Evolutionary conservation across 2,329 filamentous ascomycete species (phyloP).

Genomic region (Penicillium sp.): DNA sequence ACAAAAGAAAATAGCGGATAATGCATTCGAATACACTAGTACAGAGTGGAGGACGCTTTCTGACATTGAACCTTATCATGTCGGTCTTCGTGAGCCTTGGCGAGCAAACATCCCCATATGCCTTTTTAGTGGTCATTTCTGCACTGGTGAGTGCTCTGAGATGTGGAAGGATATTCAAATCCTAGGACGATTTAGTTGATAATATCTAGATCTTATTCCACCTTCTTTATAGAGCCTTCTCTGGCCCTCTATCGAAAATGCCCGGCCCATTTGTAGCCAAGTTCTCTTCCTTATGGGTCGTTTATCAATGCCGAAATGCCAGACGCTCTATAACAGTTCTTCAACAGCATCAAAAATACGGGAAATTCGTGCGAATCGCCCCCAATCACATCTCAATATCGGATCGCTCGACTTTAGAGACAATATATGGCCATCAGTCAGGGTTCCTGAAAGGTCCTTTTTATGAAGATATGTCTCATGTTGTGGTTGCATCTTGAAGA

Average conservation of each 20-base stretch:
- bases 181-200: not conserved
- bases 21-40: not conserved
- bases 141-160: not conserved
- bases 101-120: not conserved
- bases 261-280: conserved; percentile 17
- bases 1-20: not conserved
- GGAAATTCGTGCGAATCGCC: conserved; percentile 42
- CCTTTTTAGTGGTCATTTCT: not conserved
- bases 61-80: not conserved
- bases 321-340: conserved; percentile 29
- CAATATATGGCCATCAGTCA: conserved; percentile 46
- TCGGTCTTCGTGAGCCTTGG: not conserved
- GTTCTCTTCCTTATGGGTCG: conserved; percentile 28
- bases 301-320: conserved; percentile 27
- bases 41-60: too few species aligned
- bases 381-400: conserved; percentile 53
- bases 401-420: conserved; percentile 45
- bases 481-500: not conserved
- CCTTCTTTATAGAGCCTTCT: not conserved
- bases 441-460: conserved; percentile 40
- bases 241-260: conserved; percentile 29
- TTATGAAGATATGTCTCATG: conserved; percentile 24
- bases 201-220: not conserved
- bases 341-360: conserved; percentile 30
- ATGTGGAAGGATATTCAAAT: not conserved